Evolutionary conservation across 2,329 filamentous ascomycete genomes (phyloP).

Genomic region (Rosellinia necatrix): DNA sequence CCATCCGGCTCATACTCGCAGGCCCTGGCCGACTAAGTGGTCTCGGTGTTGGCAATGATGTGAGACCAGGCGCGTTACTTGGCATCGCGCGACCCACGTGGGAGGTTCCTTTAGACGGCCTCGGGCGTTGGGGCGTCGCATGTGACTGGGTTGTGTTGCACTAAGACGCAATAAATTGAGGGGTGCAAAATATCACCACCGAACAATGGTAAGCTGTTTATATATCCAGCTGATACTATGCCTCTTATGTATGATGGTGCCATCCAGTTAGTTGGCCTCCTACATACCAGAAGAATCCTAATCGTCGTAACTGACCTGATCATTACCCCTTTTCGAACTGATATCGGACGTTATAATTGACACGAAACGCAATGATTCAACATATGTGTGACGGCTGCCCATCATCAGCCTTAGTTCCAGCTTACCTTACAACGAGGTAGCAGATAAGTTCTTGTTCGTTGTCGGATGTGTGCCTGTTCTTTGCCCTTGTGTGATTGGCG

Average conservation of each 20-base stretch:
- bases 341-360: too few relatives aligned
- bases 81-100: constrained; percentile 44
- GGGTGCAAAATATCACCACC: background rate
- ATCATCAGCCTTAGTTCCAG: too few relatives aligned
- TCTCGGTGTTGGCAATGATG: constrained; percentile 34
- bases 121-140: constrained; percentile 43
- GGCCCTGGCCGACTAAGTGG: constrained; percentile 38
- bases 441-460: too few relatives aligned
- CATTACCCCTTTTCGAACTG: too few relatives aligned
- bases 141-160: constrained; percentile 44
- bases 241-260: background rate
- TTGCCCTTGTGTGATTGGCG: too few relatives aligned
- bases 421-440: too few relatives aligned
- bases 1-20: constrained; percentile 34
- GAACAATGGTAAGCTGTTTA: background rate
- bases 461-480: too few relatives aligned
- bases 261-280: too few relatives aligned
- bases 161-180: constrained; percentile 35
- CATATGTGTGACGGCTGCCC: too few relatives aligned
- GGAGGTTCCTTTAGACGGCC: constrained; percentile 41
- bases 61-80: constrained; percentile 38
- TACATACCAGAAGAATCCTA: too few relatives aligned
- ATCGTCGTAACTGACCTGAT: too few relatives aligned
- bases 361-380: too few relatives aligned
- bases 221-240: background rate